Evolutionary conservation across 73 alveolate species (phyloP).

Genomic region (Paramecium caudatum): DNA sequence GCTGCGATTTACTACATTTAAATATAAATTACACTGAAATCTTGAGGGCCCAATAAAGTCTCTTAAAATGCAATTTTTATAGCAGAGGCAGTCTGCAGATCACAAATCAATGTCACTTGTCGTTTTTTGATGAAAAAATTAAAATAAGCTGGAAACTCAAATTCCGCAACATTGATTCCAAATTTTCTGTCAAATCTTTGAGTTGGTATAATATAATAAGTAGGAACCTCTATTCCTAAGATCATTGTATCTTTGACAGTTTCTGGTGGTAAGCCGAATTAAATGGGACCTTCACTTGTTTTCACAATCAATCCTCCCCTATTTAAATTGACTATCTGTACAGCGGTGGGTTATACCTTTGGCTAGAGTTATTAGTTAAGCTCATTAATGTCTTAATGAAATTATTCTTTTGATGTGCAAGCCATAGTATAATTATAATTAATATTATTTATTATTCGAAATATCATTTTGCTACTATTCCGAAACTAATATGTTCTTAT

Average conservation of each 20-base stretch:
- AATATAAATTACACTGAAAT: constrained; percentile 34
- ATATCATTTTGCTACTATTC: constrained; percentile 7
- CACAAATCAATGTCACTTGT: constrained; percentile 66
- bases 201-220: constrained; percentile 70
- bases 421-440: background rate
- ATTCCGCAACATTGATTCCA: constrained; percentile 78
- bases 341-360: background rate
- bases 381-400: background rate
- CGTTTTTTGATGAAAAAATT: constrained; percentile 72
- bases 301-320: constrained; percentile 72
- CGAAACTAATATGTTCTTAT: constrained; percentile 22
- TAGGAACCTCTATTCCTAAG: constrained; percentile 74
- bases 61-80: constrained; percentile 71
- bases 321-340: constrained; percentile 35
- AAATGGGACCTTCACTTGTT: constrained; percentile 67
- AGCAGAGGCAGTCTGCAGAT: constrained; percentile 63
- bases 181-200: constrained; percentile 73
- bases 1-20: constrained; percentile 29
- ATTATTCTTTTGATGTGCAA: constrained; percentile 39
- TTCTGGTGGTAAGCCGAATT: constrained; percentile 78
- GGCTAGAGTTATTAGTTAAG: background rate
- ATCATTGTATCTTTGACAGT: constrained; percentile 70
- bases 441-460: background rate
- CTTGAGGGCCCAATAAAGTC: constrained; percentile 73
- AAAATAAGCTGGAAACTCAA: constrained; percentile 77